Evolutionary conservation across 805 yeast genomes (phyloP).

Genomic region (Candida caryicola): DNA sequence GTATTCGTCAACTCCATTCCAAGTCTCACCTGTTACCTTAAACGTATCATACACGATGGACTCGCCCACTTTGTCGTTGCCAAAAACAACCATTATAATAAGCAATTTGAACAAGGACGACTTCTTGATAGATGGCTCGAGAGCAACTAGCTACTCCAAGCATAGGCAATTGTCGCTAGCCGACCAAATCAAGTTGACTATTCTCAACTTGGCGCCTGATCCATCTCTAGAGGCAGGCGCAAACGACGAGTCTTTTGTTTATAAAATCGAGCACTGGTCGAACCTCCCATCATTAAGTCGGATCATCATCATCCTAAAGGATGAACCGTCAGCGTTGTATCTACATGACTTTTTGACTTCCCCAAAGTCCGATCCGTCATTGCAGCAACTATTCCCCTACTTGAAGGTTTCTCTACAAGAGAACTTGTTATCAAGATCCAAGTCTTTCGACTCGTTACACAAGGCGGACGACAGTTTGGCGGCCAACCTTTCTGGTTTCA

Average conservation of each 20-base stretch:
- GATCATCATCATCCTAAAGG: conserved; percentile 36
- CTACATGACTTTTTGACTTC: conserved; percentile 20
- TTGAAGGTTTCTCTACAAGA: conserved; percentile 36
- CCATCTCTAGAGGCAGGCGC: conserved; percentile 7
- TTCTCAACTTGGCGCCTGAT: conserved; percentile 23
- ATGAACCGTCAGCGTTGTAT: conserved; percentile 24
- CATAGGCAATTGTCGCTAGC: conserved; percentile 25
- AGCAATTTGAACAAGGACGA: conserved; percentile 31
- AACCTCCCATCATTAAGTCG: conserved; percentile 37
- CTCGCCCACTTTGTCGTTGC: conserved; percentile 2
- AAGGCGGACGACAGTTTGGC: conserved; percentile 18
- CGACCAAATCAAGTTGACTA: conserved; percentile 32
- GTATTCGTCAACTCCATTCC: too few relatives aligned
- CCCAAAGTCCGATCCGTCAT: conserved; percentile 6
- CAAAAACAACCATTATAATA: conserved; percentile 33
- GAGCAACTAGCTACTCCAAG: conserved; percentile 2
- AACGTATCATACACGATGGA: not conserved
- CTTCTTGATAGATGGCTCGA: conserved; percentile 19
- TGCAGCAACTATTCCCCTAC: conserved; percentile 10
- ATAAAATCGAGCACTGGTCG: conserved; percentile 35
- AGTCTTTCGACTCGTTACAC: conserved; percentile 21
- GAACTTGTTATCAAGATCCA: conserved; percentile 34
- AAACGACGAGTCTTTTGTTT: conserved; percentile 21
- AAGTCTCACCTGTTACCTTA: too few relatives aligned
- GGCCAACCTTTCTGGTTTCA: conserved; percentile 24